phyloP scores from a whole-genome alignment of 352 stramenopile genomes.

The Phytophthora uliginosa region DNA sequence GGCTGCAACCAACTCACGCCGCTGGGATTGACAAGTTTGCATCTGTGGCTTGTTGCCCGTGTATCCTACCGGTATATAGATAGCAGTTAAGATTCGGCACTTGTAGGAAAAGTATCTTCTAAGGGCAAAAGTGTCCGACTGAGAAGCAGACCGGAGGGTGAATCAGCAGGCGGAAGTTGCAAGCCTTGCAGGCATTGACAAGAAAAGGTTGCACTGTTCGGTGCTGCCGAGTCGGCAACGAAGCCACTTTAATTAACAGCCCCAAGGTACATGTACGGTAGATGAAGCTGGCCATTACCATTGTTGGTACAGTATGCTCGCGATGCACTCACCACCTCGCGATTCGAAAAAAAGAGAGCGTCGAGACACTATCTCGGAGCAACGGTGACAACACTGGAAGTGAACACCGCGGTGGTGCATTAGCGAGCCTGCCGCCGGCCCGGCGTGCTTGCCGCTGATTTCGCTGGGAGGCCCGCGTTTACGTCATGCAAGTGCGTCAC shows the following conservation, averaged over 20 bases:
- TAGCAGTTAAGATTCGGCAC: not conserved
- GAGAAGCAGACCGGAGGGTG: not conserved
- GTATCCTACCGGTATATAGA: not conserved
- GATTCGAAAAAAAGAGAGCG: not conserved
- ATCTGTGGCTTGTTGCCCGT: not conserved
- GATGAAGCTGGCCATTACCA: too few species aligned
- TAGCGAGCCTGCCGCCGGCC: not conserved
- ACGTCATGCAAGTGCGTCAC: conserved; percentile 32
- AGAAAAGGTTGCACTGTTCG: not conserved
- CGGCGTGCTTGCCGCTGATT: conserved; percentile 23
- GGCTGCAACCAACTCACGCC: not conserved
- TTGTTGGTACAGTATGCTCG: too few species aligned
- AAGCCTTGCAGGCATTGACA: not conserved
- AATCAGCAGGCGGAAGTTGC: not conserved
- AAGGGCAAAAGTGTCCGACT: not conserved
- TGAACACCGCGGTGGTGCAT: not conserved
- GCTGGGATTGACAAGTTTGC: not conserved
- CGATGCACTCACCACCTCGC: not conserved
- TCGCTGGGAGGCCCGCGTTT: conserved; percentile 33
- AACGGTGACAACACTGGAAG: not conserved
- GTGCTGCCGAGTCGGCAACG: not conserved
- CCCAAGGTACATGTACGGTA: too few species aligned
- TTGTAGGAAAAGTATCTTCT: not conserved
- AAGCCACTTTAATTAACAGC: not conserved
- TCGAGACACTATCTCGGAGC: not conserved